These are phyloP conservation scores for Domatiomyces globalis DNA, from an alignment of 2,329 filamentous ascomycete species.

Conservation along the genomic window DNA sequence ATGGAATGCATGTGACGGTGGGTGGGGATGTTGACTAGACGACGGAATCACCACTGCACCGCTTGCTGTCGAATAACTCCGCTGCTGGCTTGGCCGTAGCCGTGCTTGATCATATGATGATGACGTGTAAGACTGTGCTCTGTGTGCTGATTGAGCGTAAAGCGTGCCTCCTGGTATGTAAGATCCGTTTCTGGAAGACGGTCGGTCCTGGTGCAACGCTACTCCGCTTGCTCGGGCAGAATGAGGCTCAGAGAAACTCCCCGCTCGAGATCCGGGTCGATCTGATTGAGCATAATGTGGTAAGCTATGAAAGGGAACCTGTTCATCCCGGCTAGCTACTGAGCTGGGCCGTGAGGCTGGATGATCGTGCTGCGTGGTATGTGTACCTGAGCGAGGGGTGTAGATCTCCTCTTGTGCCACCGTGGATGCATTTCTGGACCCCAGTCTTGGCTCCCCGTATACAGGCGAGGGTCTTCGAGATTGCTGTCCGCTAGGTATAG, in stretches of 20 bases:
- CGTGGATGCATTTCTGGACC: constrained; percentile 6
- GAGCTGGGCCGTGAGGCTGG: background rate
- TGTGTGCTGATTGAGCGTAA: background rate
- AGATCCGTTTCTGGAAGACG: background rate
- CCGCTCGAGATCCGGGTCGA: background rate
- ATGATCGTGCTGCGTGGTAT: constrained; percentile 8
- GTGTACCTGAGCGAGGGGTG: constrained; percentile 7
- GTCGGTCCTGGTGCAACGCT: background rate
- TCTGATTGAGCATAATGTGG: background rate
- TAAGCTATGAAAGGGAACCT: background rate
- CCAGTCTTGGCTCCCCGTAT: constrained; percentile 3
- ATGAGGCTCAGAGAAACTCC: background rate
- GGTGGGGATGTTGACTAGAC: background rate
- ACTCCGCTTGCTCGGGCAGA: background rate
- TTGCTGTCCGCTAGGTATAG: constrained; percentile 9
- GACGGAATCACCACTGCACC: background rate
- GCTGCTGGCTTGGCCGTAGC: background rate
- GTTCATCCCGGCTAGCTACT: background rate
- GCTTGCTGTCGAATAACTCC: background rate
- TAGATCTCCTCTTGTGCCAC: background rate
- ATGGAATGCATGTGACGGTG: background rate
- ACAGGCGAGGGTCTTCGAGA: constrained; percentile 13
- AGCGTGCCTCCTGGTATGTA: background rate
- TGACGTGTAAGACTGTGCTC: too few relatives aligned
- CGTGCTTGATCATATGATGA: background rate